Evolutionary conservation across 257 asterid species (phyloP).

Genomic region (Solanum pimpinellifolium): DNA sequence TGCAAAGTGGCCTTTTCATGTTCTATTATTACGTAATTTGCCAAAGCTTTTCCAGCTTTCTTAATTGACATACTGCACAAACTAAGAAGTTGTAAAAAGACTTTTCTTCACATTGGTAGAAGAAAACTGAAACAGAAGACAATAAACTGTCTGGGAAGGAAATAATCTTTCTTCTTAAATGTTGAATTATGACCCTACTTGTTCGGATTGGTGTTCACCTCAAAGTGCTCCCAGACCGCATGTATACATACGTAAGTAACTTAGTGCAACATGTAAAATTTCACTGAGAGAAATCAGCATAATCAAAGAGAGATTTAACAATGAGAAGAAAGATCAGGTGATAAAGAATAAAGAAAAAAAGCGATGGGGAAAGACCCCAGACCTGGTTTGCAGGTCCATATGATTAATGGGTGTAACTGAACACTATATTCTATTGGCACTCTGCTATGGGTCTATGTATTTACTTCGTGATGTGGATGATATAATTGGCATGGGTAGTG

Average conservation of each 20-base stretch:
- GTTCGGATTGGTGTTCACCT: background rate
- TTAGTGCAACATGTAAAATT: background rate
- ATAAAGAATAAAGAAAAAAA: background rate
- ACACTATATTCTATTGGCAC: background rate
- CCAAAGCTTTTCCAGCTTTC: background rate
- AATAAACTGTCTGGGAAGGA: background rate
- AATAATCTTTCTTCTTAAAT: background rate
- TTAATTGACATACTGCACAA: background rate
- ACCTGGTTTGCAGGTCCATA: background rate
- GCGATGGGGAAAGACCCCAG: background rate
- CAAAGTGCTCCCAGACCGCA: background rate
- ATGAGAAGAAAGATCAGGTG: background rate
- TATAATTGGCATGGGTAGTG: background rate
- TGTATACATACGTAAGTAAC: background rate
- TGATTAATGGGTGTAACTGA: background rate
- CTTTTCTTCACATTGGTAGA: background rate
- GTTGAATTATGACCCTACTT: background rate
- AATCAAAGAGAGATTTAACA: background rate
- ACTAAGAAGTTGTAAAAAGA: background rate
- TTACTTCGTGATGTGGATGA: background rate
- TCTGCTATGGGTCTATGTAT: background rate
- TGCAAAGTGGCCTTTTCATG: slow-evolving; percentile 1
- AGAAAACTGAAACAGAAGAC: background rate
- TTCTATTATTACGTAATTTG: background rate
- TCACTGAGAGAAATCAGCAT: background rate